Base-by-base conservation (phyloP, 192 early-diverging fungal genomes). In the Kappamyces sp. region DNA sequence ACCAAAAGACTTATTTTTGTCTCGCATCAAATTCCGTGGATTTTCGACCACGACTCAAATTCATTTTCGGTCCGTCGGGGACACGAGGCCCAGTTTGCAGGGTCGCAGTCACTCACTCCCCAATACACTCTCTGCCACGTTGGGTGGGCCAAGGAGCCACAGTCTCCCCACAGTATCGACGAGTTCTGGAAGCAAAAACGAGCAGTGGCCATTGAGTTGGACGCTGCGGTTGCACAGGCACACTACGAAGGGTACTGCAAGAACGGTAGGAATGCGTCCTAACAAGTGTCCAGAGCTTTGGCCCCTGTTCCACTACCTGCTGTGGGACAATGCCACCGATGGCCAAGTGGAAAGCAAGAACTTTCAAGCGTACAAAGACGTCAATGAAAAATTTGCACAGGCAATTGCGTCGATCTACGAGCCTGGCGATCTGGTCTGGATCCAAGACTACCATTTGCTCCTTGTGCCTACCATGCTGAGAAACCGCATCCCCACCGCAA, bases 181-280 rank as follows among this genome's bases (percentile, higher is more conserved):
- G 60, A 75, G 48, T 67, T 91, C 31, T 74, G 67, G 62, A 51
- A 67, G 35, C 66, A 76, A 43, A 66, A 84, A 23, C 78, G 77
- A 32, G 78, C 83, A 41, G 78, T 88, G 8, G 89, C 93, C 1
- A 87, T 97, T 31, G 85, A 91, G 62, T 61, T 97, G 38, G 80
- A 86, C 54, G 82, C 88, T 13, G 65, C 75, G 31, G 74, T 72
- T 33, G 85, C 90, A 32, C 61, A 74, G 47, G 86, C 82, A 42
- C 93, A 97, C 70, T 99, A 99, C 65, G 96, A 96, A 55, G 96
- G 96, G 0, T 99, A 94, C 71, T 95, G 94, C 77, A 98, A 98
- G 77, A 77, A 81, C 53, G 86, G 89, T 89, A 74, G 3, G 46
- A 46, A 8, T 39, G 36, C 47, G 32, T 55, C 51, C 35, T 41